Conservation (phyloP, 1,284 basidiomycete genomes). For the Ganoderma lucidum region DNA sequence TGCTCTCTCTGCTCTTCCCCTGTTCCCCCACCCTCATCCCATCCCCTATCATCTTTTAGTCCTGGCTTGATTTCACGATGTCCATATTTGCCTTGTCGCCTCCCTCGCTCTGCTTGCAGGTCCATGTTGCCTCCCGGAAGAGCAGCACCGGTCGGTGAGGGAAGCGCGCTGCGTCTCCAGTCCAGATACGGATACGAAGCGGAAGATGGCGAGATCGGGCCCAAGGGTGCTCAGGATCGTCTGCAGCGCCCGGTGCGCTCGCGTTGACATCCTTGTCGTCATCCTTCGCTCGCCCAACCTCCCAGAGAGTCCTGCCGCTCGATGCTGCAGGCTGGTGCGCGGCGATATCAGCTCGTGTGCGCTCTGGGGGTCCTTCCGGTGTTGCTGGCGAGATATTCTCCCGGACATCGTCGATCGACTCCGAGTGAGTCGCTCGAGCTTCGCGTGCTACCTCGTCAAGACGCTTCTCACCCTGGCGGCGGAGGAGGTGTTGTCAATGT, state of each 20-base stretch:
- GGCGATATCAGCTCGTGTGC: constrained; percentile 30
- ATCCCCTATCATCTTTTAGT: constrained; percentile 31
- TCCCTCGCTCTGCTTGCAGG: constrained; percentile 31
- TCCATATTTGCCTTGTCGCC: constrained; percentile 23
- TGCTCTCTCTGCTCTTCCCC: constrained; percentile 24
- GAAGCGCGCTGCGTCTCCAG: constrained; percentile 20
- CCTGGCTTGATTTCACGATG: constrained; percentile 21
- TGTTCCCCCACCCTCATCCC: constrained; percentile 28
- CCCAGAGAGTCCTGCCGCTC: constrained; percentile 50
- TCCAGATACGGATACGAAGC: constrained; percentile 22
- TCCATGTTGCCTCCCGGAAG: constrained; percentile 31
- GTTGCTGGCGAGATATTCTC: constrained; percentile 31
- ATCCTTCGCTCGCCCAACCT: constrained; percentile 31
- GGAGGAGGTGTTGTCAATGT: constrained; percentile 11
- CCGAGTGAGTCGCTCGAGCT: constrained; percentile 27
- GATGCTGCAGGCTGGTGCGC: constrained; percentile 52
- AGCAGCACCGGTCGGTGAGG: constrained; percentile 28
- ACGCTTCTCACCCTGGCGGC: constrained; percentile 20
- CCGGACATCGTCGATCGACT: constrained; percentile 51
- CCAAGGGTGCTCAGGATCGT: constrained; percentile 31
- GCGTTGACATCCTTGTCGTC: constrained; percentile 24
- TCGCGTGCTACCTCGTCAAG: constrained; percentile 25
- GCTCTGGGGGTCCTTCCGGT: constrained; percentile 33
- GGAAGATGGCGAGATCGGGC: constrained; percentile 27
- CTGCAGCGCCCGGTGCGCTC: constrained; percentile 40